Evolutionary conservation across 2,329 filamentous ascomycete genomes (phyloP).

Genomic region (Herpotrichia juniperi): DNA sequence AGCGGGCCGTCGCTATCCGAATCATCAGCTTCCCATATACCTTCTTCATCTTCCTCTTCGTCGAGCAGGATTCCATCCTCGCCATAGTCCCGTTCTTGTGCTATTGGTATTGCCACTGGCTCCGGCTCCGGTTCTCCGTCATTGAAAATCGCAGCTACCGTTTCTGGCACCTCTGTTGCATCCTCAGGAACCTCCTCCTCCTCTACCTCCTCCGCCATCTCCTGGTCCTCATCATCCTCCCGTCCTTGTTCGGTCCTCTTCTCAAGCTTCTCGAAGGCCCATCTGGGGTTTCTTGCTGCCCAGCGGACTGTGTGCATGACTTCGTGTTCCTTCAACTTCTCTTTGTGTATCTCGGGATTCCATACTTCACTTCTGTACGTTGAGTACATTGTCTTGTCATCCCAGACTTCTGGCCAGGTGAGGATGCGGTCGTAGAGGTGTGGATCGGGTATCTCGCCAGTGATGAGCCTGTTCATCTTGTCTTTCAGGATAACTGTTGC

Average conservation of each 20-base stretch:
- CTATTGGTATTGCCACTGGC: too few species aligned
- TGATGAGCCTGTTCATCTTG: conserved; percentile 65
- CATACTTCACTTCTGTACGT: conserved; percentile 36
- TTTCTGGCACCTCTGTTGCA: conserved; percentile 36
- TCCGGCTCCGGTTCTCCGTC: conserved; percentile 13
- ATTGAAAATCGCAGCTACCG: conserved; percentile 23
- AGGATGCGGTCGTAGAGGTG: conserved; percentile 37
- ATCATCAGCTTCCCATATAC: conserved; percentile 18
- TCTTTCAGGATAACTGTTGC: conserved; percentile 86
- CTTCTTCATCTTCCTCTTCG: conserved; percentile 12
- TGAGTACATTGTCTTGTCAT: conserved; percentile 35
- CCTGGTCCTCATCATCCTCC: conserved; percentile 11
- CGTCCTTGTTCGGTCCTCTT: conserved; percentile 15
- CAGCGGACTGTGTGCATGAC: conserved; percentile 40
- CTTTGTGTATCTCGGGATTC: conserved; percentile 25
- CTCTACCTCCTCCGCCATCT: conserved; percentile 2
- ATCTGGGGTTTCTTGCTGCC: conserved; percentile 39
- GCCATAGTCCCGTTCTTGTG: conserved; percentile 21
- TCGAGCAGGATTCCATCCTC: conserved; percentile 17
- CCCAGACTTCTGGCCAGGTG: conserved; percentile 41
- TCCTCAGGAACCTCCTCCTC: conserved; percentile 8
- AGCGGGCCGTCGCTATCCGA: conserved; percentile 10
- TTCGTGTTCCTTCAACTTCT: conserved; percentile 34
- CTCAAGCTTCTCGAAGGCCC: conserved; percentile 40
- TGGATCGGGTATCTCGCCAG: conserved; percentile 39